These are phyloP conservation scores for Ceratocystis diversiconidia DNA, from an alignment of 2,329 filamentous ascomycete species.

Conservation along the genomic window DNA sequence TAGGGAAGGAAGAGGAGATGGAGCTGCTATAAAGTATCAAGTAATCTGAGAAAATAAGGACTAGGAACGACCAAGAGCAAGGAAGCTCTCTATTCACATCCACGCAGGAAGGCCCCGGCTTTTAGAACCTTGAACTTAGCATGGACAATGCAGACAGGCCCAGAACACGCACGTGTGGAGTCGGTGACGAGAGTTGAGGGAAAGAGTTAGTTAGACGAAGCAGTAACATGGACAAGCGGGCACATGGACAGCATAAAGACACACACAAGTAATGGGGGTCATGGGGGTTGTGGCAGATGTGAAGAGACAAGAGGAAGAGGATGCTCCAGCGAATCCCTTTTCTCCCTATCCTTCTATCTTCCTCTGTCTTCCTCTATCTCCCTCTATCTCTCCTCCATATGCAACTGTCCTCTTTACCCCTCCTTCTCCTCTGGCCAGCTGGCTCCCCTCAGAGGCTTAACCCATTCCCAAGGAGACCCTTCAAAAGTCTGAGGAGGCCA, in stretches of 20 bases:
- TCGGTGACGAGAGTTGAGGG: not conserved
- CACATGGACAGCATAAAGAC: not conserved
- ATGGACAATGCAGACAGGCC: not conserved
- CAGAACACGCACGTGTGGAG: slow-evolving; percentile 2
- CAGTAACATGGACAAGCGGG: not conserved
- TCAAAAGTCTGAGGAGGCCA: too few relatives aligned
- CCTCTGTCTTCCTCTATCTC: not conserved
- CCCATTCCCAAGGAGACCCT: too few relatives aligned
- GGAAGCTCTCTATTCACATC: not conserved
- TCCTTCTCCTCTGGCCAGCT: not conserved
- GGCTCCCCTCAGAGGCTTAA: too few relatives aligned
- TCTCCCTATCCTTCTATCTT: not conserved
- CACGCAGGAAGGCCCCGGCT: not conserved
- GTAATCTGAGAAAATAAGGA: not conserved
- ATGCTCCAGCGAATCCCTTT: not conserved
- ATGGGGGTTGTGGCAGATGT: too few relatives aligned
- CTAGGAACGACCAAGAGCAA: not conserved
- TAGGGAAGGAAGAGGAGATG: not conserved
- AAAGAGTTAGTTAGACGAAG: not conserved
- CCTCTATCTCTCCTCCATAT: not conserved
- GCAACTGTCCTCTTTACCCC: not conserved
- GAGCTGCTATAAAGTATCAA: not conserved
- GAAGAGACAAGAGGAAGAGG: not conserved
- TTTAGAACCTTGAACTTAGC: not conserved
- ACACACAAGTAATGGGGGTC: not conserved